Evolutionary conservation across 2,329 filamentous ascomycete genomes (phyloP).

Genomic region (Cladophialophora yegresii): DNA sequence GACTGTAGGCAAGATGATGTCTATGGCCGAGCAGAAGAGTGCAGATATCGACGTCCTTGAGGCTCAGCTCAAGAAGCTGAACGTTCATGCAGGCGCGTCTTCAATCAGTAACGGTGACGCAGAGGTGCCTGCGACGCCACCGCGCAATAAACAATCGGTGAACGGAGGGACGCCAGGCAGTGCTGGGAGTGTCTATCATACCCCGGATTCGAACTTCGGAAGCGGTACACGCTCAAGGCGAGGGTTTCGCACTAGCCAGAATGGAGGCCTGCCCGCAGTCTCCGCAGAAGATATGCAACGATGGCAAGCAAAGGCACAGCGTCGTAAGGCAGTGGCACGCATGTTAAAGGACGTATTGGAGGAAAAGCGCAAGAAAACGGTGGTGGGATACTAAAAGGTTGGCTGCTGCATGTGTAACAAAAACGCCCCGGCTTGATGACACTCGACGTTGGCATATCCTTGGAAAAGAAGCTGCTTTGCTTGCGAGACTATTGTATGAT

Average conservation of each 20-base stretch:
- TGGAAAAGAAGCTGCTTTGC: background rate
- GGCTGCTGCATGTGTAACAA: background rate
- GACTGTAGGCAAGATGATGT: slow-evolving; percentile 90
- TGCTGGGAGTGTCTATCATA: slow-evolving; percentile 36
- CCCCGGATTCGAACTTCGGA: slow-evolving; percentile 34
- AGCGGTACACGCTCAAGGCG: slow-evolving; percentile 27
- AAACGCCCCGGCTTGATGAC: background rate
- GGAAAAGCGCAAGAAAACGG: slow-evolving; percentile 28
- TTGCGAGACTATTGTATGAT: background rate
- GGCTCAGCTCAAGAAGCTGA: slow-evolving; percentile 75
- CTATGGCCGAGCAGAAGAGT: slow-evolving; percentile 86
- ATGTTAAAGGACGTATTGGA: slow-evolving; percentile 33
- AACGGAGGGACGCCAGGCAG: slow-evolving; percentile 31
- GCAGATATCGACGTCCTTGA: slow-evolving; percentile 90
- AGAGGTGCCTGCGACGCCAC: slow-evolving; percentile 23
- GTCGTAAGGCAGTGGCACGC: slow-evolving; percentile 34
- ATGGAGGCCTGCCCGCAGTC: slow-evolving; percentile 23
- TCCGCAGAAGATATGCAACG: slow-evolving; percentile 34
- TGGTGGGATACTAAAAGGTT: background rate
- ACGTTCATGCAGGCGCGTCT: slow-evolving; percentile 44
- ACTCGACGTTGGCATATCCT: background rate
- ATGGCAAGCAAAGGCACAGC: slow-evolving; percentile 34
- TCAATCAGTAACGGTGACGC: slow-evolving; percentile 22
- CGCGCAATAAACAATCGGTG: slow-evolving; percentile 15
- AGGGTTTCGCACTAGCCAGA: slow-evolving; percentile 23